Conservation (phyloP, 2,329 filamentous ascomycete genomes). For the Clonostachys sp. region DNA sequence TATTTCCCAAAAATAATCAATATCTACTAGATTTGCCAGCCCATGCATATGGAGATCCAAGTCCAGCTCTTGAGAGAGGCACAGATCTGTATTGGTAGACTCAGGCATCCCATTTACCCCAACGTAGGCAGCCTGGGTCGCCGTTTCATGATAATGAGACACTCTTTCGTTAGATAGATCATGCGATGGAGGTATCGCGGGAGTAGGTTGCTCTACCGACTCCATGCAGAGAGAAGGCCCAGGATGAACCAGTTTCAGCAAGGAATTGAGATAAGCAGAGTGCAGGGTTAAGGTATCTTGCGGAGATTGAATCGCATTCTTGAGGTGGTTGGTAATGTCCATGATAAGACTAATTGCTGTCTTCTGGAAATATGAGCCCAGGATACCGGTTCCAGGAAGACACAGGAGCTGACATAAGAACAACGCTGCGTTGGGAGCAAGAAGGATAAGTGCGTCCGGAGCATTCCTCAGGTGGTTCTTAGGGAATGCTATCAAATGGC, state of each 20-base stretch:
- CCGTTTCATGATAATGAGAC: neutral
- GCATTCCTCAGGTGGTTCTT: conserved; percentile 5
- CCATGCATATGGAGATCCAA: conserved; percentile 5
- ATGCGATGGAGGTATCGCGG: too few relatives aligned
- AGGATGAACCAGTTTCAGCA: conserved; percentile 1
- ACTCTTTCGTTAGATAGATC: neutral
- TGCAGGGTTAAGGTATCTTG: conserved; percentile 5
- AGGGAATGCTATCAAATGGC: conserved; percentile 4
- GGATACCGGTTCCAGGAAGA: conserved; percentile 6
- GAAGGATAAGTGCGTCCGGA: conserved; percentile 7
- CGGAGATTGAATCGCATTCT: conserved; percentile 5
- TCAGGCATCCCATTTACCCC: conserved; percentile 1
- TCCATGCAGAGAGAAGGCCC: too few relatives aligned
- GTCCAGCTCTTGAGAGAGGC: too few relatives aligned
- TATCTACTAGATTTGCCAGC: conserved; percentile 7
- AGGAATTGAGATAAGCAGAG: neutral
- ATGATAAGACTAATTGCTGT: conserved; percentile 3
- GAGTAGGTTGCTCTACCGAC: too few relatives aligned
- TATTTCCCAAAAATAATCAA: conserved; percentile 5
- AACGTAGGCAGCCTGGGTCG: neutral
- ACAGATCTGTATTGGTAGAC: neutral
- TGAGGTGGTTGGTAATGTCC: conserved; percentile 3
- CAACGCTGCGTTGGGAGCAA: conserved; percentile 7
- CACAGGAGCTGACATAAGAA: conserved; percentile 7
- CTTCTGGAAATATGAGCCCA: conserved; percentile 7